phyloP scores from a whole-genome alignment of 176 grass and related monocot species.

The Zea luxurians region DNA sequence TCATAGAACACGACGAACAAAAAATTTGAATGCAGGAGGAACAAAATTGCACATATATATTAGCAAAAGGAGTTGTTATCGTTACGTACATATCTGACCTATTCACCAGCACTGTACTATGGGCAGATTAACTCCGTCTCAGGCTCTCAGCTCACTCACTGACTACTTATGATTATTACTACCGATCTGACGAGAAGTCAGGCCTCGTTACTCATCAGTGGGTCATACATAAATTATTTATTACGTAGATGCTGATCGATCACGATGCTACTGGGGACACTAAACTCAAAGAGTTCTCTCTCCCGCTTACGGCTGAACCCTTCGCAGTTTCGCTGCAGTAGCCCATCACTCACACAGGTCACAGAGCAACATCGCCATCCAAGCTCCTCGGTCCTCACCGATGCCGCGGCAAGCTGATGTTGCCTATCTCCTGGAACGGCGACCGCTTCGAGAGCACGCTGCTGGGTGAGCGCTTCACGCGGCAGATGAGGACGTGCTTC shows the following conservation, averaged over 20 bases:
- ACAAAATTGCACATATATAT: conserved; percentile 47
- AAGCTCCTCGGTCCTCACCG: conserved; percentile 28
- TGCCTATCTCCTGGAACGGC: conserved; percentile 72
- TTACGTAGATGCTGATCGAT: conserved; percentile 19
- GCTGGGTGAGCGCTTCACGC: conserved; percentile 63
- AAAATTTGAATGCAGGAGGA: conserved; percentile 13
- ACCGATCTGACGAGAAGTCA: conserved; percentile 54
- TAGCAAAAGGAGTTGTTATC: no score
- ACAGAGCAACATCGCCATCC: conserved; percentile 14
- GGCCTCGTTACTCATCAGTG: conserved; percentile 29
- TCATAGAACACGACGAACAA: background rate
- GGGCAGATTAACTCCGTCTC: conserved; percentile 17
- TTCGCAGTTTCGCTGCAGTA: conserved; percentile 19
- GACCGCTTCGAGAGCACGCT: conserved; percentile 43
- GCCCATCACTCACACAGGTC: conserved; percentile 14
- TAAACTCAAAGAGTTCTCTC: conserved; percentile 31
- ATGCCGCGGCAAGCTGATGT: conserved; percentile 49
- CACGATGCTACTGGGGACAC: conserved; percentile 30
- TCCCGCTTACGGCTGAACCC: conserved; percentile 36
- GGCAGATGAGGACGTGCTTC: conserved; percentile 74
- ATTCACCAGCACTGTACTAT: conserved; percentile 38
- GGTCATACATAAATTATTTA: conserved; percentile 32
- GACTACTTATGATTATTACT: conserved; percentile 18
- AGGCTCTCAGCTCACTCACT: conserved; percentile 12
- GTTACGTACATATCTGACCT: background rate